Evolutionary conservation across 2,329 filamentous ascomycete species (phyloP), one percentile per base, ranked within the genome.

Genomic region (Pseudogymnoascus sp.): DNA sequence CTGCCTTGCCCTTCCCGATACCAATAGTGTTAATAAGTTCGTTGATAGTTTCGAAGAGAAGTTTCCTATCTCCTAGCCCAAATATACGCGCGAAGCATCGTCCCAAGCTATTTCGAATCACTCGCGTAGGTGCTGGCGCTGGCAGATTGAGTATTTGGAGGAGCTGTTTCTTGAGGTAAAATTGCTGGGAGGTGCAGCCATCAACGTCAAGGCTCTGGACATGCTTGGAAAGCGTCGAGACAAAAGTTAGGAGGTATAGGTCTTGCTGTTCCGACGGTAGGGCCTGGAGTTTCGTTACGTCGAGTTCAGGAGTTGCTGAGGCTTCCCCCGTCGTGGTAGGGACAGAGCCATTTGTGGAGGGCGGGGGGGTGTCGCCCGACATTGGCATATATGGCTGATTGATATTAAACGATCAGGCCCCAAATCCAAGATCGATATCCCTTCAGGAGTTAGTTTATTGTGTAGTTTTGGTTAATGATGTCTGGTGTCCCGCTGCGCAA

Each of bases 211-310:
- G 81, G 13, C 77, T 77, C 59, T 85, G 79, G 45, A 95, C 88
- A 79, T 96, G 89, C 66, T 87, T 88, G 63, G 85, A 86, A 60
- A 99, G 80, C 62, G 88, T 84, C 26, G 91, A 88, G 34, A 92
- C 88, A 71, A 95, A 96, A 23, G 86, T 95, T 62, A 99, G 80
- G 63, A 99, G 82, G 73, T 94, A 95, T 10, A 99, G 83, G 69
- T 96, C 92, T 74, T 99, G 94, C 73, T 99, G 94, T 75, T 99
- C 94, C 59, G 89, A 84, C 41, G 92, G 90, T 52, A 97, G 83
- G 58, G 89, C 82, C 74, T 96, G 88, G 55, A 99, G 85, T 79
- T 96, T 96, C 68, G 85, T 77, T 66, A 96, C 76, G 71, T 99
- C 92, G 72, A 99, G 88, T 77, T 96, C 89, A 57, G 86, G 86